A percentile compares a stretch with the other conserved stretches of the same genome.
Conservation (phyloP, 768 basidiomycete genomes). For the Mycena crocata region DNA sequence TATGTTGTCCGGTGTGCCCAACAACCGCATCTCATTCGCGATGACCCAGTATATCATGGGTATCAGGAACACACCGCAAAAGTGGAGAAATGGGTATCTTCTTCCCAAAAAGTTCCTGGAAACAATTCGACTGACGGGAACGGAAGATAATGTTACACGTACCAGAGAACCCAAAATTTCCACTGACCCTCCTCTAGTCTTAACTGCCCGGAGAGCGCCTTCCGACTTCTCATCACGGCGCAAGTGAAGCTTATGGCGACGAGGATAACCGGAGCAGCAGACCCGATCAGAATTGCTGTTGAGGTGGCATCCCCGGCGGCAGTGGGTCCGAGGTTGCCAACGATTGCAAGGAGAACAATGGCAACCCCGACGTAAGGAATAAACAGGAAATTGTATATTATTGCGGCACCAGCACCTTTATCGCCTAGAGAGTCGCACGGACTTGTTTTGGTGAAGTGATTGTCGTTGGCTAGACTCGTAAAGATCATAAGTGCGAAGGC, state of each 20-base stretch:
- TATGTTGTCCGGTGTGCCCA: slow-evolving; percentile 8
- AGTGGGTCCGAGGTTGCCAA: neutral
- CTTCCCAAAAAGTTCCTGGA: neutral
- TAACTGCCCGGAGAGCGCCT: neutral
- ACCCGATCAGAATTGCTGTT: neutral
- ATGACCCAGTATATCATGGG: slow-evolving; percentile 25
- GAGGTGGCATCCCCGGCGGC: neutral
- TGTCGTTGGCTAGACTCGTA: slow-evolving; percentile 1
- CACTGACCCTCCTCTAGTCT: neutral
- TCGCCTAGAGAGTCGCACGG: slow-evolving; percentile 1
- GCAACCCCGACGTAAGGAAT: neutral
- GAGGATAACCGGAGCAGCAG: neutral
- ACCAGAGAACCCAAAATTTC: slow-evolving; percentile 10
- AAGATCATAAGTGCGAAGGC: neutral
- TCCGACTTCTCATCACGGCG: neutral
- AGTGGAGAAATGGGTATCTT: slow-evolving; percentile 17
- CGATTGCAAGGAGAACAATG: neutral
- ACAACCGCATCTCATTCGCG: neutral
- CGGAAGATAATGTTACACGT: neutral
- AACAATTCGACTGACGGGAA: neutral
- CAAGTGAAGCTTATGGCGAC: neutral
- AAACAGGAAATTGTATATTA: neutral
- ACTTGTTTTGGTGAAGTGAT: neutral
- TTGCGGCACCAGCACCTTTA: neutral
- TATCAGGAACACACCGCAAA: slow-evolving; percentile 19